Evolutionary conservation across 2,329 filamentous ascomycete species (phyloP).

Genomic region (Ilyonectria destructans): DNA sequence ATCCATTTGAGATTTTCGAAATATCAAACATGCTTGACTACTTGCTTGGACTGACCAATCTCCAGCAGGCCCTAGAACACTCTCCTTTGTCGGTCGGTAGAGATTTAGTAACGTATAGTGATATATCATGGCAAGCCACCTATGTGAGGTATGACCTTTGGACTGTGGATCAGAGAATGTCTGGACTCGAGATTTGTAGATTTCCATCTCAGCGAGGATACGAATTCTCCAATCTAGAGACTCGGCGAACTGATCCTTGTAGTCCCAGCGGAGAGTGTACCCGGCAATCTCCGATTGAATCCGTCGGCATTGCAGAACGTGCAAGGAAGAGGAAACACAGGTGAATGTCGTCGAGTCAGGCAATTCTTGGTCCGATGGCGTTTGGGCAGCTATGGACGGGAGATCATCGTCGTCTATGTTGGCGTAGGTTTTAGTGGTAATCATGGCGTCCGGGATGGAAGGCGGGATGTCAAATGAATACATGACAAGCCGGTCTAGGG

Average conservation of each 20-base stretch:
- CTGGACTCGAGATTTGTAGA: slow-evolving; percentile 41
- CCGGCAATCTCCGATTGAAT: slow-evolving; percentile 50
- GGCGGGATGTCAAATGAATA: slow-evolving; percentile 47
- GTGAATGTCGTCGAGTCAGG: slow-evolving; percentile 37
- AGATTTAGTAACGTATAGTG: slow-evolving; percentile 50
- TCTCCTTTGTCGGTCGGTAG: slow-evolving; percentile 47
- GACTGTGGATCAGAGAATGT: slow-evolving; percentile 42
- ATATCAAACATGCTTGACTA: slow-evolving; percentile 49
- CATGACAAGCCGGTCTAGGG: slow-evolving; percentile 49
- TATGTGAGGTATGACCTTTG: slow-evolving; percentile 41
- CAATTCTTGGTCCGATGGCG: slow-evolving; percentile 29
- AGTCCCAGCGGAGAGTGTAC: slow-evolving; percentile 46
- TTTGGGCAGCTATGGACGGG: slow-evolving; percentile 22
- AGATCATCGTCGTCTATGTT: slow-evolving; percentile 50
- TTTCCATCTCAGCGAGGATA: slow-evolving; percentile 48
- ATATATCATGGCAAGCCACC: slow-evolving; percentile 53
- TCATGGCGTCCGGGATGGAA: slow-evolving; percentile 49
- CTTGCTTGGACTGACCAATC: slow-evolving; percentile 49
- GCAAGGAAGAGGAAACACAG: slow-evolving; percentile 47
- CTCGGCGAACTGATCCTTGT: slow-evolving; percentile 39
- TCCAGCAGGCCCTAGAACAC: slow-evolving; percentile 42
- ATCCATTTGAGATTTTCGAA: slow-evolving; percentile 51
- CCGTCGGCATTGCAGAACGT: slow-evolving; percentile 48
- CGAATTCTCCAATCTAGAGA: slow-evolving; percentile 43
- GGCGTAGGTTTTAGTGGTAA: slow-evolving; percentile 46